Percentiles rank a stretch among this genome's conserved stretches.
phyloP scores from a whole-genome alignment of 805 yeast species.

The Ogataea polymorpha region DNA sequence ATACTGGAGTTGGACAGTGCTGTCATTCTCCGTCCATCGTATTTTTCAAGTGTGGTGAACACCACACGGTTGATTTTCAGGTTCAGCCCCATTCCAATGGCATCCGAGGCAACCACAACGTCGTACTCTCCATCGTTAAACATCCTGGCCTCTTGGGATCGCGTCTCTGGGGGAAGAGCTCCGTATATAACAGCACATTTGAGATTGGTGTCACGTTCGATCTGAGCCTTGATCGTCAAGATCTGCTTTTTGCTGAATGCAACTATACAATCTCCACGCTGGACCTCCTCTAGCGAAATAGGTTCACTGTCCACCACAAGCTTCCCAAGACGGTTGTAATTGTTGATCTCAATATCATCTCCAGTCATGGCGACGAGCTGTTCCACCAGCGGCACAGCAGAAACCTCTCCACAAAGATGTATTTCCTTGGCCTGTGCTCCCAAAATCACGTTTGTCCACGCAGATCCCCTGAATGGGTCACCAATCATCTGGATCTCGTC shows the following conservation, averaged over 20 bases:
- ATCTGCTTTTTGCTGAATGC: conserved; percentile 78
- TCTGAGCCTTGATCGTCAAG: conserved; percentile 60
- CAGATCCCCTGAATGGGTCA: conserved; percentile 78
- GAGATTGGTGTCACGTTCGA: conserved; percentile 59
- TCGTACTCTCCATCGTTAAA: conserved; percentile 82
- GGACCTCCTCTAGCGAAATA: conserved; percentile 38
- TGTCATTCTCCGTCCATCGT: conserved; percentile 54
- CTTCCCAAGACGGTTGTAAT: conserved; percentile 73
- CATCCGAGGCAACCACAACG: conserved; percentile 91
- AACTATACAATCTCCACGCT: conserved; percentile 84
- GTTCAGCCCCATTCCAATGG: conserved; percentile 96
- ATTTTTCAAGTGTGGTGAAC: conserved; percentile 67
- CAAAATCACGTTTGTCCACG: conserved; percentile 89
- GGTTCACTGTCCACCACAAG: conserved; percentile 51
- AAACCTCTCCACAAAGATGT: conserved; percentile 91
- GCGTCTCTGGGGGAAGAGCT: conserved; percentile 90
- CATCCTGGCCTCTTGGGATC: conserved; percentile 75
- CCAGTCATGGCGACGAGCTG: conserved; percentile 67
- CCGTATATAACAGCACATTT: conserved; percentile 93
- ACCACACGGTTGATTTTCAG: conserved; percentile 77
- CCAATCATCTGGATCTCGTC: conserved; percentile 97
- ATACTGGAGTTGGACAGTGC: conserved; percentile 60
- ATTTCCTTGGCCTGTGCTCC: conserved; percentile 85
- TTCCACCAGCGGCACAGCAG: conserved; percentile 67
- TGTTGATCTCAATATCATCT: conserved; percentile 68